Percentiles rank a stretch among this genome's conserved stretches.
Conservation (phyloP, 1,284 basidiomycete species). For the Hortiboletus rubellus region DNA sequence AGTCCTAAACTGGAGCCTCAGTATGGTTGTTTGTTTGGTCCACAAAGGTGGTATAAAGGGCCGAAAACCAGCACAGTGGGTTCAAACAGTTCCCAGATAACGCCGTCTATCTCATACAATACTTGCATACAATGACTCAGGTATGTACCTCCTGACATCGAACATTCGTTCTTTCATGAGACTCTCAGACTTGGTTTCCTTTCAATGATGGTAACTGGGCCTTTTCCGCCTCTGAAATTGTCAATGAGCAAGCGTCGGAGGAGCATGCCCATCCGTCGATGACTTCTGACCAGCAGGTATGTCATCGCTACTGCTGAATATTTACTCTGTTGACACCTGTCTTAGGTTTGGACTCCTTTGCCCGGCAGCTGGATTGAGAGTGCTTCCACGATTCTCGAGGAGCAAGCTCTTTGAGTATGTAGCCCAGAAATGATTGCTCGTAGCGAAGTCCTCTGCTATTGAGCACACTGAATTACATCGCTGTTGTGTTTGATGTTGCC, state of each 20-base stretch:
- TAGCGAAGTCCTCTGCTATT: background rate
- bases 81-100: no score
- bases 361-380: background rate
- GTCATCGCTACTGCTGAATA: background rate
- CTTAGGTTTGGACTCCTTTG: background rate
- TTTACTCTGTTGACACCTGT: background rate
- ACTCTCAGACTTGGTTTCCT: background rate
- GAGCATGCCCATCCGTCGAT: background rate
- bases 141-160: background rate
- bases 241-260: background rate
- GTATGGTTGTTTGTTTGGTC: no score
- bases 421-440: background rate
- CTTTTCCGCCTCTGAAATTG: background rate
- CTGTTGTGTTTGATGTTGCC: background rate
- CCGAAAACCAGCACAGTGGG: no score
- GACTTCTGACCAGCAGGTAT: background rate
- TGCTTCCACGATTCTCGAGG: background rate
- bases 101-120: no score
- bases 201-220: rapidly evolving
- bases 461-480: background rate
- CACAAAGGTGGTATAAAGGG: no score
- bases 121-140: background rate
- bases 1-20: no score
- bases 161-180: background rate
- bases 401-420: background rate